phyloP scores from a whole-genome alignment of 352 stramenopile genomes.

The Phytopythium litorale region DNA sequence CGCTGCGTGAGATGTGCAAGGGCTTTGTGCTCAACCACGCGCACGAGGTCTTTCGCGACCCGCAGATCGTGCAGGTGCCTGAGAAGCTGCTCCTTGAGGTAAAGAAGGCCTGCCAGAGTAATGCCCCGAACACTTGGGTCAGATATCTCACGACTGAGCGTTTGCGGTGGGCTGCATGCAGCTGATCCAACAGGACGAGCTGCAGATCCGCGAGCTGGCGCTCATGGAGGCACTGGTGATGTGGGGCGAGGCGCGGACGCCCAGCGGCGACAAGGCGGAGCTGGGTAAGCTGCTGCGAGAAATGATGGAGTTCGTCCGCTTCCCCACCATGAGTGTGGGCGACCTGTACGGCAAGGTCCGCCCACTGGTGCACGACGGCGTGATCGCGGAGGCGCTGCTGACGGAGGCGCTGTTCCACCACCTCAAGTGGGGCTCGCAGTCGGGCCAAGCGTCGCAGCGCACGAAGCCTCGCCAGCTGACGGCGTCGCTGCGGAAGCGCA shows the following conservation, averaged over 20 bases:
- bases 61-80: conserved; percentile 68
- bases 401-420: conserved; percentile 86
- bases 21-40: conserved; percentile 78
- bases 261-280: conserved; percentile 30
- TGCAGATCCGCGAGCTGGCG: conserved; percentile 79
- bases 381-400: conserved; percentile 67
- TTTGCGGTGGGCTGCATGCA: not conserved
- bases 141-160: conserved; percentile 1
- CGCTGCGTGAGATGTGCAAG: conserved; percentile 80
- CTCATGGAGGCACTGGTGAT: conserved; percentile 77
- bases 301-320: conserved; percentile 82
- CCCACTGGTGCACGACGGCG: conserved; percentile 54
- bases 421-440: conserved; percentile 77
- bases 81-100: conserved; percentile 83
- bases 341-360: conserved; percentile 85
- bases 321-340: conserved; percentile 84
- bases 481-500: conserved; percentile 70
- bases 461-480: conserved; percentile 62
- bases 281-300: conserved; percentile 60
- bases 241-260: conserved; percentile 72
- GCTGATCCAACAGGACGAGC: conserved; percentile 75
- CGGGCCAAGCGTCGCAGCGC: conserved; percentile 48
- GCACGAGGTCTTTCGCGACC: conserved; percentile 75
- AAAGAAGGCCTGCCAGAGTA: not conserved
- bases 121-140: not conserved